Base-by-base conservation (phyloP, 768 basidiomycete genomes). In the Mycena galopus region DNA sequence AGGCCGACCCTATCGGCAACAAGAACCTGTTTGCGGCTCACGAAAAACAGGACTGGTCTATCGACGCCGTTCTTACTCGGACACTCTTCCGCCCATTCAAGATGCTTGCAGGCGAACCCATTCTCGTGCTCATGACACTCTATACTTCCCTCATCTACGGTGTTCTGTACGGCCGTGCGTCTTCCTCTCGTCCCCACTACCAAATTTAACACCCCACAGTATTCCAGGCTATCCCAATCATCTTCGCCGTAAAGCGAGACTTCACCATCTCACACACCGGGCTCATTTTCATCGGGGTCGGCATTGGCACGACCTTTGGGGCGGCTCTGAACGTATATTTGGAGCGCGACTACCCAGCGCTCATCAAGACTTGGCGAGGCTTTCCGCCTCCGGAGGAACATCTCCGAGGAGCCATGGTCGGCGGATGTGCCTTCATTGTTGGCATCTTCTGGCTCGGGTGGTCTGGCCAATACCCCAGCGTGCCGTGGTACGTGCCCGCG, bases 391-490 rank as follows among this genome's bases (percentile, higher is more conserved):
- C 93, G 3, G 93, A 94, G 78, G 82, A 88, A 63, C 83, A 92
- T 51, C 81, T 93, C 19, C 84, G 79, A 29, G 81, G 86, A 2
- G 90, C 85, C 0, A 89, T 93, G 86, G 76, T 91, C 62, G 86
- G 86, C 29, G 86, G 87, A 0, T 90, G 90, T 0, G 73, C 87
- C n/a, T 84, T 93, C 27, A 85, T 90, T 30, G 59, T 88, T 23
- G 86, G 88, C 10, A 87, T 90, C 72, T 93, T 94, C 81, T 92
- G 91, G 92, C 86, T 94, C 39, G 89, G 87, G 3, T 91, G 90
- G 90, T 87, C 88, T 0, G 89, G 89, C 5, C 76, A 86, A 51
- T 90, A 89, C 72, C 66, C 82, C 4, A 83, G 81, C 58, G 78
- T 92, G 21, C 89, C 87, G 29, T 91, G 90, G 90, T 88, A 88